Conservation (phyloP, 805 yeast species). For the Candida anglica region DNA sequence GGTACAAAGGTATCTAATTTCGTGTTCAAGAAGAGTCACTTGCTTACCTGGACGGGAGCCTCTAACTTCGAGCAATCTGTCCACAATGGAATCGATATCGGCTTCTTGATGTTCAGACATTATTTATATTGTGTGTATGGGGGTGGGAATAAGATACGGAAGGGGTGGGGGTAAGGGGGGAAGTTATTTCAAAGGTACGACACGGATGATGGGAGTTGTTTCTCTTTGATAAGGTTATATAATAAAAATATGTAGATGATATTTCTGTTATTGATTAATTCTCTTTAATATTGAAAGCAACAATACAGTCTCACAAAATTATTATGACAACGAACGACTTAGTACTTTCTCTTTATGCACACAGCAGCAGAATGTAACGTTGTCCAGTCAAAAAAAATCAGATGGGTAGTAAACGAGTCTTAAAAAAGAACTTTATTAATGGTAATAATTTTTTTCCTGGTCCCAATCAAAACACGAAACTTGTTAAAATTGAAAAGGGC, state of each 20-base stretch:
- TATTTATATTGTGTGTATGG: slow-evolving; percentile 7
- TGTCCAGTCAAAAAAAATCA: too few relatives aligned
- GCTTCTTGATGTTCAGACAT: slow-evolving; percentile 60
- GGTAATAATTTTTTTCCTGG: too few relatives aligned
- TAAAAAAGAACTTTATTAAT: too few relatives aligned
- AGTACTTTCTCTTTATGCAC: too few relatives aligned
- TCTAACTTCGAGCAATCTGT: slow-evolving; percentile 93
- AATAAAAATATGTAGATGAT: not conserved
- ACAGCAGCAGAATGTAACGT: too few relatives aligned
- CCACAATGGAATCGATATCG: slow-evolving; percentile 95
- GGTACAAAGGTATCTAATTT: slow-evolving; percentile 92
- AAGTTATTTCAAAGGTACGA: not conserved
- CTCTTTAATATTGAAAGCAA: too few relatives aligned
- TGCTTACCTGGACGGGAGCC: slow-evolving; percentile 98
- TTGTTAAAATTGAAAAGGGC: too few relatives aligned
- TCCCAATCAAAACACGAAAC: too few relatives aligned
- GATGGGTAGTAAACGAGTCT: too few relatives aligned
- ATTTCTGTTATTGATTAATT: too few relatives aligned
- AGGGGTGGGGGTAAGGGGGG: not conserved
- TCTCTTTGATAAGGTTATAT: not conserved
- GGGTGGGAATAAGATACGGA: not conserved
- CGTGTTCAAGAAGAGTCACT: slow-evolving; percentile 89
- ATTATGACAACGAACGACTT: too few relatives aligned
- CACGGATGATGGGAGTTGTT: not conserved
- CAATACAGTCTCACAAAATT: too few relatives aligned